phyloP scores from a whole-genome alignment of 805 yeast species.

The Metschnikowia peoriensis region DNA sequence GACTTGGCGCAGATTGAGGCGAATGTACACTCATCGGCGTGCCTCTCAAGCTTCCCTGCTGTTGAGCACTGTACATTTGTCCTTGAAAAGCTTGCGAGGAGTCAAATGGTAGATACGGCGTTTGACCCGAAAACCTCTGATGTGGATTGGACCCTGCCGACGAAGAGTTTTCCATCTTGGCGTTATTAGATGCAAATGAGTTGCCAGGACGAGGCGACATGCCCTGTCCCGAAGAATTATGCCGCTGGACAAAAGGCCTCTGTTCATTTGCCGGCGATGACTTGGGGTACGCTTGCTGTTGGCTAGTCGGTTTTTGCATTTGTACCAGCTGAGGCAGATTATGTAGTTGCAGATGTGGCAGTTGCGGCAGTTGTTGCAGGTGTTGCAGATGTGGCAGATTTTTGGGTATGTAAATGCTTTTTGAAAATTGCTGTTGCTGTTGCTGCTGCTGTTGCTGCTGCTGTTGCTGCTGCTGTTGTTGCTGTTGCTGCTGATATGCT shows the following conservation, averaged over 20 bases:
- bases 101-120: constrained; percentile 8
- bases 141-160: neutral
- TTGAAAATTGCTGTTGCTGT: constrained; percentile 8
- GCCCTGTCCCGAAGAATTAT: constrained; percentile 5
- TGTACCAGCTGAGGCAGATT: constrained; percentile 4
- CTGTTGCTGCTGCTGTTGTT: constrained; percentile 6
- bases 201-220: constrained; percentile 4
- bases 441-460: constrained; percentile 6
- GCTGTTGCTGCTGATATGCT: constrained; percentile 9
- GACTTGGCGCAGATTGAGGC: constrained; percentile 28
- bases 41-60: constrained; percentile 19
- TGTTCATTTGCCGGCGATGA: constrained; percentile 5
- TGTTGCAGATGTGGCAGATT: constrained; percentile 13
- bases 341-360: constrained; percentile 8
- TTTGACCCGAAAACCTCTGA: neutral
- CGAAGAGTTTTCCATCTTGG: neutral
- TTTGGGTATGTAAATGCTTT: constrained; percentile 2
- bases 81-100: constrained; percentile 8
- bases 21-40: constrained; percentile 22
- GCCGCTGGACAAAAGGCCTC: constrained; percentile 7
- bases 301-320: neutral
- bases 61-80: constrained; percentile 3
- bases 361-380: constrained; percentile 17
- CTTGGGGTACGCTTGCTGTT: constrained; percentile 3
- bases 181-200: neutral